These are phyloP conservation scores for Termitomyces sp. DNA, from an alignment of 768 basidiomycete species.

Conservation along the genomic window DNA sequence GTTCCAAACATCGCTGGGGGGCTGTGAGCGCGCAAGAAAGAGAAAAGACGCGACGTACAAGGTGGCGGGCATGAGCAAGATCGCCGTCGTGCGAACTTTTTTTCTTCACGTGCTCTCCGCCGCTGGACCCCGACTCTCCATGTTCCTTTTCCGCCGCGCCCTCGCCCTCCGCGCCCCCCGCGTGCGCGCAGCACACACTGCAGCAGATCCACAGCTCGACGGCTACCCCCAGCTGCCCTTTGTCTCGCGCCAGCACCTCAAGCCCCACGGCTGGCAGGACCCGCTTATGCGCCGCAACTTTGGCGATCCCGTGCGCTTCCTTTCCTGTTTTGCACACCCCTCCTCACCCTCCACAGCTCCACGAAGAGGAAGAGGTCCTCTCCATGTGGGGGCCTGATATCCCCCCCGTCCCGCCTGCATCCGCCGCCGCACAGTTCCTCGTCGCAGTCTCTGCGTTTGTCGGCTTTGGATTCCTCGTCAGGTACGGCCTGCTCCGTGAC, in stretches of 20 bases:
- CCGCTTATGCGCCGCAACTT: constrained; percentile 71
- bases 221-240: constrained; percentile 72
- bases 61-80: constrained; percentile 16
- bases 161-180: constrained; percentile 6
- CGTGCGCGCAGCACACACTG: constrained; percentile 15
- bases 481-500: constrained; percentile 50
- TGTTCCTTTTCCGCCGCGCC: constrained; percentile 18
- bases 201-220: constrained; percentile 58
- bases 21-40: constrained; percentile 6
- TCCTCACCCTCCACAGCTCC: constrained; percentile 44
- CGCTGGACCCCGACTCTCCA: constrained; percentile 18
- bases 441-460: constrained; percentile 60
- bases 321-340: background rate
- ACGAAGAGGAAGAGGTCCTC: constrained; percentile 73
- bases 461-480: constrained; percentile 54
- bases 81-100: constrained; percentile 12
- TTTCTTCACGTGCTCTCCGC: constrained; percentile 11
- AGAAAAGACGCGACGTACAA: constrained; percentile 36
- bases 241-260: constrained; percentile 58
- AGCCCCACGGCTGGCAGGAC: constrained; percentile 73
- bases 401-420: constrained; percentile 51
- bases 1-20: constrained; percentile 64
- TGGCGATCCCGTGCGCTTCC: constrained; percentile 57
- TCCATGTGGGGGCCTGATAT: constrained; percentile 89
- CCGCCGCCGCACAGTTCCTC: constrained; percentile 60